Evolutionary conservation across 2,329 filamentous ascomycete species (phyloP).

Genomic region (Graphilbum ipis-grandicollis): DNA sequence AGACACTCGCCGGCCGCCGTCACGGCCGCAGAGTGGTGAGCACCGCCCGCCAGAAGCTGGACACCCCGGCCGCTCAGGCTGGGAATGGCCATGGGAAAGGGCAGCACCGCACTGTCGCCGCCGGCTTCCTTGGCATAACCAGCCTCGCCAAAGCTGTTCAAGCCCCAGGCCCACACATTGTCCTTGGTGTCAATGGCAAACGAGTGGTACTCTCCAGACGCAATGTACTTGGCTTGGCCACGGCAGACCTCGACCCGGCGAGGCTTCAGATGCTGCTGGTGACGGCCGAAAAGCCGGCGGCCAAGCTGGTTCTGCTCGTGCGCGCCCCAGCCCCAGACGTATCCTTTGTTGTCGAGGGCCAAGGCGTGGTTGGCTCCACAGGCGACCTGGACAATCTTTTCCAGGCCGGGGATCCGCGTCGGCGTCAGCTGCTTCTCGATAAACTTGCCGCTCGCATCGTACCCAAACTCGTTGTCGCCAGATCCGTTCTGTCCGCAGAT

Average conservation of each 20-base stretch:
- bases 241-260: conserved; percentile 16
- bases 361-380: conserved; percentile 56
- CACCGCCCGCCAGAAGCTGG: conserved; percentile 45
- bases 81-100: conserved; percentile 51
- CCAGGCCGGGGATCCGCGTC: conserved; percentile 39
- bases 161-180: conserved; percentile 63
- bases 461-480: conserved; percentile 28
- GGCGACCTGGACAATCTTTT: conserved; percentile 47
- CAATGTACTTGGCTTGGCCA: conserved; percentile 43
- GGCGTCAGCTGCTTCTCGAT: conserved; percentile 26
- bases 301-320: conserved; percentile 49
- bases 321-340: conserved; percentile 54
- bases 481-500: too few species aligned
- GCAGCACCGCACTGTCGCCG: conserved; percentile 52
- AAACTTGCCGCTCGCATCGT: conserved; percentile 10
- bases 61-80: conserved; percentile 48
- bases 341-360: conserved; percentile 46
- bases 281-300: conserved; percentile 41
- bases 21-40: conserved; percentile 57
- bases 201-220: conserved; percentile 60
- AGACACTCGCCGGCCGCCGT: conserved; percentile 38
- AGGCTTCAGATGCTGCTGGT: conserved; percentile 15
- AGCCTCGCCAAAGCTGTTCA: conserved; percentile 76
- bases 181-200: conserved; percentile 60
- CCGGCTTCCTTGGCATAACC: conserved; percentile 44